Conservation (phyloP, 73 alveolate species). For the Halteria grandinella region DNA sequence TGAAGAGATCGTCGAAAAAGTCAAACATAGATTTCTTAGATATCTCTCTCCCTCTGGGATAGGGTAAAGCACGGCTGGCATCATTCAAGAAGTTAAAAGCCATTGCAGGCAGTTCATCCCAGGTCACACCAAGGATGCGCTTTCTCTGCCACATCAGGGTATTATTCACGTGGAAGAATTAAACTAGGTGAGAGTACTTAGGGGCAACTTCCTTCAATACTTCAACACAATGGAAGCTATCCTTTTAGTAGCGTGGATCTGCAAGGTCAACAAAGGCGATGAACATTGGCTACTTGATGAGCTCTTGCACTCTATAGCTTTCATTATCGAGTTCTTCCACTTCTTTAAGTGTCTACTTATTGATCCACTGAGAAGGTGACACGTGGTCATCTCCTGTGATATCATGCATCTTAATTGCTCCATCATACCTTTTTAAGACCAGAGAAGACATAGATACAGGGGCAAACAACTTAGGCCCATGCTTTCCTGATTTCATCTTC, state of each 20-base stretch:
- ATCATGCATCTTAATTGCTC: conserved; percentile 1
- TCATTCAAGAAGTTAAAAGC: conserved; percentile 53
- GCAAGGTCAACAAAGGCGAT: conserved; percentile 33
- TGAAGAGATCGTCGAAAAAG: conserved; percentile 37
- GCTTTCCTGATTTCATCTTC: conserved; percentile 9
- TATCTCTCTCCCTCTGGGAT: conserved; percentile 48
- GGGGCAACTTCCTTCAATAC: conserved; percentile 24
- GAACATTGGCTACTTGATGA: conserved; percentile 41
- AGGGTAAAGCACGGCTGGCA: conserved; percentile 47
- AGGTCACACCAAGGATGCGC: conserved; percentile 54
- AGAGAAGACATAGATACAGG: conserved; percentile 6
- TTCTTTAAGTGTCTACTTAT: conserved; percentile 19
- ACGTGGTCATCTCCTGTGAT: conserved; percentile 34
- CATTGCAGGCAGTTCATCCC: conserved; percentile 66
- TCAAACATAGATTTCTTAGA: conserved; percentile 9
- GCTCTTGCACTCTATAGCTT: conserved; percentile 28
- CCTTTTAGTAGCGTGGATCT: conserved; percentile 13
- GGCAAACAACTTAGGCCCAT: conserved; percentile 26
- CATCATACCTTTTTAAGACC: conserved; percentile 41
- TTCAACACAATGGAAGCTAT: background rate
- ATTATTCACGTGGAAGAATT: conserved; percentile 17
- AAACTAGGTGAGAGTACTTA: conserved; percentile 23
- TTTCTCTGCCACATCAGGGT: conserved; percentile 18
- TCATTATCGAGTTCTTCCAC: conserved; percentile 60
- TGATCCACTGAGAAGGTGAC: conserved; percentile 30